Evolutionary conservation across 2,329 filamentous ascomycete genomes (phyloP), one percentile per base, ranked within the genome.

Genomic region (Fusarium cyanostomum): DNA sequence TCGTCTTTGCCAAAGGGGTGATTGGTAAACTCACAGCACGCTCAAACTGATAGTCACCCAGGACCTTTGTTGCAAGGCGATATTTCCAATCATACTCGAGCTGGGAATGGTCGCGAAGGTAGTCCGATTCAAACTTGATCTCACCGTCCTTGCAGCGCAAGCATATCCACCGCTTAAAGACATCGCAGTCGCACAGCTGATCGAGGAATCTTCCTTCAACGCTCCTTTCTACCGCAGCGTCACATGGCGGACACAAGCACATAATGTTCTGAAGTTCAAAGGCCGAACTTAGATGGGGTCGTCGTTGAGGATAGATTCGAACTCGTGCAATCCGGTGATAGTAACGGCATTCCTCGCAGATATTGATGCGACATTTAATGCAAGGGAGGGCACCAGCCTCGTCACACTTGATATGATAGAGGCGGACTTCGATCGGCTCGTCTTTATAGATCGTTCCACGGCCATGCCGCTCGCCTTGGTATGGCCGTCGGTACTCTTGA

Each of bases 341-440:
- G 4, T 31, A 59, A 2, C 62, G 56, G 1, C 66, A 68, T 52
- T 68, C 66, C 1, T 68, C 65, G 5, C 66, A 68, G 2, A 68
- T 8, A 15, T 68, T 68, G 15, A 68, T 45, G 3, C 45, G 51
- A 7, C 62, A 68, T 16, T 59, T 67, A 1, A 58, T 8, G 10
- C 65, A 68, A 1, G 65, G 56, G 0, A 68, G 30, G 1, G 56
- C 59, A 0, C 34, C 49, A 1, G 62, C 39, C 5, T 67, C 53
- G 13, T 59, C 62, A 7, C 66, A 68, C 8, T 55, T 52, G 10
- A 26, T 4, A 1, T 57, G 59, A 11, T 62, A 68, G 2, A 68
- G 26, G 0, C 45, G 37, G 1, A 68, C 48, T 15, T 68, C 62
- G 1, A 64, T 64, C 11, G 46, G 55, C 4, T 64, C 60, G 4